These are phyloP conservation scores for Bacterosira constricta DNA, from an alignment of 108 stramenopile species.

Conservation along the genomic window DNA sequence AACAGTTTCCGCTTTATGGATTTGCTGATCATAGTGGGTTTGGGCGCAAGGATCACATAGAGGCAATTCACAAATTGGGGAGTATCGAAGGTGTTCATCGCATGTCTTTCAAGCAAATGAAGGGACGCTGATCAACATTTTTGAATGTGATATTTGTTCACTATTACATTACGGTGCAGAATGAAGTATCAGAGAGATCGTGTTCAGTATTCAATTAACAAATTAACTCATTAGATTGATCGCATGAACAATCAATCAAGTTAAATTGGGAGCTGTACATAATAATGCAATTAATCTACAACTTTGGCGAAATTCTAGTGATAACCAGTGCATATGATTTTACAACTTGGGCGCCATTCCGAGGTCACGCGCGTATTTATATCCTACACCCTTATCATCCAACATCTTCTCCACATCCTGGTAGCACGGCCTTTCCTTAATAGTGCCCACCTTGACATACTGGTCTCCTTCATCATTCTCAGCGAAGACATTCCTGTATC, in stretches of 20 bases:
- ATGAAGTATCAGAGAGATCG: too few relatives aligned
- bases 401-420: slow-evolving; percentile 88
- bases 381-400: slow-evolving; percentile 73
- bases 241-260: too few relatives aligned
- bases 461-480: slow-evolving; percentile 77
- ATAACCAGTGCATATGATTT: neutral
- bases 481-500: slow-evolving; percentile 79
- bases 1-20: slow-evolving; percentile 63
- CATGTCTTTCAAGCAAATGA: slow-evolving; percentile 65
- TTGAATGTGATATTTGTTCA: too few relatives aligned
- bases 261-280: too few relatives aligned
- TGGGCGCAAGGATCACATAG: slow-evolving; percentile 58
- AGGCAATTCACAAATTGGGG: slow-evolving; percentile 54
- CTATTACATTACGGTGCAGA: too few relatives aligned
- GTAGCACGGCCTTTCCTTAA: slow-evolving; percentile 68
- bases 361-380: slow-evolving; percentile 85
- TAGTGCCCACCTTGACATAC: slow-evolving; percentile 65
- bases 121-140: slow-evolving; percentile 42
- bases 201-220: too few relatives aligned
- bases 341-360: slow-evolving; percentile 76
- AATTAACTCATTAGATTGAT: too few relatives aligned
- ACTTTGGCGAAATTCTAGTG: too few relatives aligned
- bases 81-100: slow-evolving; percentile 69
- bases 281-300: too few relatives aligned
- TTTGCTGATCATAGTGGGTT: slow-evolving; percentile 69